Evolutionary conservation across 768 basidiomycete species (phyloP).

Genomic region (Lentinula aciculospora): DNA sequence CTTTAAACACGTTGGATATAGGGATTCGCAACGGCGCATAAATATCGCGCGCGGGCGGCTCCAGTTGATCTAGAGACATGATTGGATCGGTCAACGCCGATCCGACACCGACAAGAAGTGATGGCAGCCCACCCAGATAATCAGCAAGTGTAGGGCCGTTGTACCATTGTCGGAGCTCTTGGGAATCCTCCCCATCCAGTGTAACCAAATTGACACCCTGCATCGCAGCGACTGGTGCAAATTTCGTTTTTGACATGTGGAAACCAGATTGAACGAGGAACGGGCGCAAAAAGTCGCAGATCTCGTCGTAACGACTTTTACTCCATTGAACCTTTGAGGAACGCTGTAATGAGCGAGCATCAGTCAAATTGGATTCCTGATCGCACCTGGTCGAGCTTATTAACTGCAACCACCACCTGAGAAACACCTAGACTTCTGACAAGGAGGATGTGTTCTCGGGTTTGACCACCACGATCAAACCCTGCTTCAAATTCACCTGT

Average conservation of each 20-base stretch:
- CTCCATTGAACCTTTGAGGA: conserved; percentile 77
- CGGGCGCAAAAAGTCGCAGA: conserved; percentile 63
- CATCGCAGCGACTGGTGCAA: conserved; percentile 88
- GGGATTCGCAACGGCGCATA: conserved; percentile 78
- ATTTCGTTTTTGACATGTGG: conserved; percentile 67
- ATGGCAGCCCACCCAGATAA: conserved; percentile 55
- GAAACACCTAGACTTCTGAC: conserved; percentile 89
- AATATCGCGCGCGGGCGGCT: conserved; percentile 77
- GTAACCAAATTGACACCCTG: conserved; percentile 78
- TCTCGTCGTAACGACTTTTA: conserved; percentile 78
- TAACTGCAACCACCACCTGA: conserved; percentile 88
- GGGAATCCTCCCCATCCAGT: conserved; percentile 40
- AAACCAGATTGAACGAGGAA: conserved; percentile 92
- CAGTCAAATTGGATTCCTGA: background rate
- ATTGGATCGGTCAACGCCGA: background rate
- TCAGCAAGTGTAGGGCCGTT: conserved; percentile 80
- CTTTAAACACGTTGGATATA: conserved; percentile 93
- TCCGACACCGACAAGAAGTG: background rate
- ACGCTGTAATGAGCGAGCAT: background rate
- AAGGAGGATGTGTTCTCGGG: conserved; percentile 87
- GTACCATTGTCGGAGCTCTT: conserved; percentile 68
- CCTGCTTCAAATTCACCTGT: conserved; percentile 95
- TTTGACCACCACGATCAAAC: conserved; percentile 92
- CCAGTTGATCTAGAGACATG: conserved; percentile 55
- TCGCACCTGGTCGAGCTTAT: conserved; percentile 88